Conservation (phyloP, 495 filamentous ascomycete genomes). For the Ascodesmis nigricans region DNA sequence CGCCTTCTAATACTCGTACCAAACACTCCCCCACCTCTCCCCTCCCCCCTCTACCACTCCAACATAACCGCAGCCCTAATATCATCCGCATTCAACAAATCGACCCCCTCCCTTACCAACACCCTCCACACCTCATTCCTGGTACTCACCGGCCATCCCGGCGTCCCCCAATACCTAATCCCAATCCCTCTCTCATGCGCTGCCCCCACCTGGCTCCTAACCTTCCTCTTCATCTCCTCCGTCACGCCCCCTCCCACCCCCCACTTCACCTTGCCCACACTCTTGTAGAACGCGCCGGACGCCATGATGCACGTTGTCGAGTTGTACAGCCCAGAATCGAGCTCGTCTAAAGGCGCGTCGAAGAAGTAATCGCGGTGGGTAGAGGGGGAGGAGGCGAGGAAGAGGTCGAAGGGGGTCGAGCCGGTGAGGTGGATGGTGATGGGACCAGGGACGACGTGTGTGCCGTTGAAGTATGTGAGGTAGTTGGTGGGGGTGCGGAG, state of each 20-base stretch:
- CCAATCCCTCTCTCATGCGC: slow-evolving; percentile 55
- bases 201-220: slow-evolving; percentile 43
- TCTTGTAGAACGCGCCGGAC: slow-evolving; percentile 20
- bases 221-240: slow-evolving; percentile 32
- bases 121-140: slow-evolving; percentile 56
- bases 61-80: slow-evolving; percentile 24
- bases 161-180: slow-evolving; percentile 58
- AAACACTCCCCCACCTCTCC: not conserved
- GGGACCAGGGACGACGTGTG: slow-evolving; percentile 27
- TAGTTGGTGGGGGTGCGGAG: slow-evolving; percentile 43
- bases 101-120: slow-evolving; percentile 47
- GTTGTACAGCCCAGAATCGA: slow-evolving; percentile 5
- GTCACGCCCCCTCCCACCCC: slow-evolving; percentile 25
- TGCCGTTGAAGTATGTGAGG: slow-evolving; percentile 33
- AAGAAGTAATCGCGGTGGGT: slow-evolving; percentile 29
- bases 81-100: slow-evolving; percentile 62
- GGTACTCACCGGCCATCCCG: slow-evolving; percentile 51
- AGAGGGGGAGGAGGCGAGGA: slow-evolving; percentile 28
- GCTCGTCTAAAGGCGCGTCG: slow-evolving; percentile 29
- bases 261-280: slow-evolving; percentile 28
- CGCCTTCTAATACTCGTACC: not conserved
- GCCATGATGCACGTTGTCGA: slow-evolving; percentile 21
- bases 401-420: slow-evolving; percentile 44
- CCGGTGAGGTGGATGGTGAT: slow-evolving; percentile 67
- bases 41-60: slow-evolving; percentile 7